Evolutionary conservation across 2,329 filamentous ascomycete genomes (phyloP), one percentile per base, ranked within the genome.

Genomic region (Colletotrichum aenigma): DNA sequence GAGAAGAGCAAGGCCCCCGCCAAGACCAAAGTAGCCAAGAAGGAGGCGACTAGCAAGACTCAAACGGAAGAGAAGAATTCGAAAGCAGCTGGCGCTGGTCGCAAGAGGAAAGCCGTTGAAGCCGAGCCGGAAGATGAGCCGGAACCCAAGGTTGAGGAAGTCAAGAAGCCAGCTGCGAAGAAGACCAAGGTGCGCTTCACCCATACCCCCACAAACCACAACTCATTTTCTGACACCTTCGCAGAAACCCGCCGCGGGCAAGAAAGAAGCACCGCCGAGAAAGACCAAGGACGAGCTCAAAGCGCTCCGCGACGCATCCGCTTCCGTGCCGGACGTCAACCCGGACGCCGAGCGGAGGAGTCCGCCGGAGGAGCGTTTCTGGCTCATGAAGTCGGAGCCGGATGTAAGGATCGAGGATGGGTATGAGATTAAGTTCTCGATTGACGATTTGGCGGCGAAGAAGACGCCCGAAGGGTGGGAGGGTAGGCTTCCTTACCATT

Each of bases 351-450:
- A 83, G 7, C 52, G 56, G 6, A 30, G 75, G 38, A 16, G 55
- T 21, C 82, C 79, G 2, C 86, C 87, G 15, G 86, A 85, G 3
- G 81, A 85, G 66, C 86, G 85, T 84, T 96, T 94, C 84, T 96
- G 94, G 94, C 89, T 97, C 36, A 91, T 97, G 90, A 97, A 96
- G 86, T 94, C 95, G 0, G 94, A 99, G 85, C 96, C 97, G 52
- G 94, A 98, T 80, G 92, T 95, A 6, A 93, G 97, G 7, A 86
- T 96, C 18, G 95, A 98, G 83, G 96, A 96, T 70, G 96, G 96
- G 1, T 88, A 94, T 66, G 96, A 98, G 82, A 95, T 98, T 61
- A 94, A 92, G 79, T 99, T 98, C 85, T 97, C 96, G 1, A 98
- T 99, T 80, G 96, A 98, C 80, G 96, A 98, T 82, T 86, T 99